Evolutionary conservation across 805 yeast species (phyloP), one percentile per base, ranked within the genome.

Genomic region (Kodamaea hsintzibuensis): DNA sequence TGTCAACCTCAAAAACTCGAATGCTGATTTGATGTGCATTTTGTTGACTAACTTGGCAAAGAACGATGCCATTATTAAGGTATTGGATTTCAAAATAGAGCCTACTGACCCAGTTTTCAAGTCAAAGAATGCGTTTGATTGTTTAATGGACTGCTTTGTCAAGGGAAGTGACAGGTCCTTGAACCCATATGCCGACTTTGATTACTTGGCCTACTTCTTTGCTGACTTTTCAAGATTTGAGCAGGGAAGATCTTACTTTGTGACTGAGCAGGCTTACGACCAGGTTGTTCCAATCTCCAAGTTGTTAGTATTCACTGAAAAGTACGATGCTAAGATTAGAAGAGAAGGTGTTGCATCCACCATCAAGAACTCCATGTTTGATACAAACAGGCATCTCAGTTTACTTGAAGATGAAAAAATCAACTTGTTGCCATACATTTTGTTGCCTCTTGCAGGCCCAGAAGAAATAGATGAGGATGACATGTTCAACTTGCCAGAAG

Each of bases 311-410:
- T 91, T 91, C 71, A 88, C 97, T 3, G 92, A 89, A 65, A 83
- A 85, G 63, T 88, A 85, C 60, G 92, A 88, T 64, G 78, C 89
- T 12, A 83, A 83, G 62, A 82, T 83, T 22, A 84, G 98, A 73
- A 82, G 98, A 71, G 92, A 88, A 66, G 98, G 97, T 64, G 92
- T 90, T 39, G 96, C 96, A 1, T 88, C 96, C 4, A 88, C 97
- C 1, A 89, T 95, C 61, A 93, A 95, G 68, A 93, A 93, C 70
- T 82, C 93, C 0, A 73, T 93, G 49, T 93, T 93, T 64, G 97
- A 92, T 65, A 76, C 89, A 1, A 82, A 84, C 42, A 70, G 82
- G 37, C 98, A 93, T 66, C 71, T 71, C 61, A 68, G 66, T 19
- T 73, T 93, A 44, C 68, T 91, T 42, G 76, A 74, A 3, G 87